Evolutionary conservation across 2,329 filamentous ascomycete species (phyloP).

Genomic region (Aspergillus unguis): DNA sequence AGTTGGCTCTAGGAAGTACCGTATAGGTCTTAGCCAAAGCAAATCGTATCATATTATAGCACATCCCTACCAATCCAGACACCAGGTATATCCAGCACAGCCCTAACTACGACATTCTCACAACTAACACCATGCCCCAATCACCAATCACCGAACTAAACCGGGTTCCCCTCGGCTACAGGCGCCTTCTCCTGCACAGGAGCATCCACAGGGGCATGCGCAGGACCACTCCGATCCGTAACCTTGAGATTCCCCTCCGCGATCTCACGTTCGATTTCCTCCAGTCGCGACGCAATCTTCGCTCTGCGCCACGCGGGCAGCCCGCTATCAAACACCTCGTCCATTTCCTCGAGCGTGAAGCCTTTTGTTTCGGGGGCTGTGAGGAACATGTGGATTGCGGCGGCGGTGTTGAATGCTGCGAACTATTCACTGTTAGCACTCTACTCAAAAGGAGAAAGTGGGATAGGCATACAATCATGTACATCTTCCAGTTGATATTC

Average conservation of each 20-base stretch:
- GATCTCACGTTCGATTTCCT: slow-evolving; percentile 17
- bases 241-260: slow-evolving; percentile 19
- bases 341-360: slow-evolving; percentile 20
- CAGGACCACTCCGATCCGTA: not conserved
- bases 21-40: too few species aligned
- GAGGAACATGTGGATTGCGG: slow-evolving; percentile 20
- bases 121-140: too few species aligned
- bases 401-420: slow-evolving; percentile 19
- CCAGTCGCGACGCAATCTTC: slow-evolving; percentile 15
- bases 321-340: slow-evolving; percentile 31
- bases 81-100: too few species aligned
- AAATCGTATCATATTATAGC: too few species aligned
- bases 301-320: slow-evolving; percentile 20
- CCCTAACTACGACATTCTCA: too few species aligned
- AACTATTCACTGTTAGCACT: slow-evolving; percentile 10
- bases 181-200: not conserved
- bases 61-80: too few species aligned
- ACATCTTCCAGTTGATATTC: slow-evolving; percentile 24
- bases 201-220: not conserved
- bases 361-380: slow-evolving; percentile 20
- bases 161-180: not conserved
- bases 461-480: slow-evolving; percentile 18
- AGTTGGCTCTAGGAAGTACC: too few species aligned
- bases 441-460: not conserved
- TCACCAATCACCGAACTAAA: too few species aligned